Base-by-base conservation (phyloP, 179 eudicot genomes). In the Drosera spatulata region DNA sequence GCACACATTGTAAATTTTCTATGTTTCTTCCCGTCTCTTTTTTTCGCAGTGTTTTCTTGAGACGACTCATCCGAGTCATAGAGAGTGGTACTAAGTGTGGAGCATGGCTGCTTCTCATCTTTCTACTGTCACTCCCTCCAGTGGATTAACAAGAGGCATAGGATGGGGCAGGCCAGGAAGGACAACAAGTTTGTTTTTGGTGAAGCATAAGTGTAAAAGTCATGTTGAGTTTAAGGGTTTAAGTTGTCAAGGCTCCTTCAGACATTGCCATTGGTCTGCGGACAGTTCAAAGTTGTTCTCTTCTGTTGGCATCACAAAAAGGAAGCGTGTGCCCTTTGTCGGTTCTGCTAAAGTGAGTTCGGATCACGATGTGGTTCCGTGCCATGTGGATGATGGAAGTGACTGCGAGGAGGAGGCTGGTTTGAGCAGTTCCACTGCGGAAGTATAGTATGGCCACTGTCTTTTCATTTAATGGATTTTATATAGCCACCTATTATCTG, bases 331-430 rank as follows among this genome's bases (percentile, higher is more conserved):
- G 39, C 70, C 64, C 50, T 61, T 69, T 43, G 69, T 66, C 56
- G 41, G 60, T 10, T 39, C 49, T 58, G 65, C 68, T 55, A 65
- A 50, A 47, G 70, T 77, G 43, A 70, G 71, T 61, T 75, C 91
- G 50, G 88, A 80, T 63, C 64, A 73, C 65, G 77, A 66, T 14
- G 39, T 80, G 57, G 76, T 70, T 53, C 67, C 83, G 47, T 77
- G 73, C 66, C 71, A 79, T 54, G 75, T 64, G 63, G 94, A 81
- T 43, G 80, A 68, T 51, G 73, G 60, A 48, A 61, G 46, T 71
- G 60, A 50, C 33, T 50, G 58, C 14, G 73, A 76, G 43, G 69
- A 54, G 59, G 70, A 75, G 46, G 8, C 56, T 12, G 43, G 3
- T 62, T 57, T 63, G 55, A 51, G 46, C 45, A 62, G 55, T 61